Percentiles rank a stretch among this genome's conserved stretches.
phyloP scores from a whole-genome alignment of 176 grass and related monocot genomes.

The Zizania latifolia region DNA sequence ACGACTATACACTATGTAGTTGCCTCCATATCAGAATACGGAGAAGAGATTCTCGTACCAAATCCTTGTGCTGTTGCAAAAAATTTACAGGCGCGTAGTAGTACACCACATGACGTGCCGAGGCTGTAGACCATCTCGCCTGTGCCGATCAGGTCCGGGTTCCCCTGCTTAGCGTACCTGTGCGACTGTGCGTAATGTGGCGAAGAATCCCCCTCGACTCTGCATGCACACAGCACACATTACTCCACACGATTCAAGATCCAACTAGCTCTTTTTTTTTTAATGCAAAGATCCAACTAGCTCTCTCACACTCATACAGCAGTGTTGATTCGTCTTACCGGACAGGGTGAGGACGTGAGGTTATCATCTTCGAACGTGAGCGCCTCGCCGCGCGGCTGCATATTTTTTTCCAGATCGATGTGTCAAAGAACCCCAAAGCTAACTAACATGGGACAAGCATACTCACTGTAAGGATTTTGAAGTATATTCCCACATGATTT shows the following conservation, averaged over 20 bases:
- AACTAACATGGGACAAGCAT: background rate
- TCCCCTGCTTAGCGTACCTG: constrained; percentile 61
- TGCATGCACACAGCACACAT: constrained; percentile 10
- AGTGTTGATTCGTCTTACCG: constrained; percentile 42
- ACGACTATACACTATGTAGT: too few species aligned
- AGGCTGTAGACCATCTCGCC: too few species aligned
- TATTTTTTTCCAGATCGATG: too few species aligned
- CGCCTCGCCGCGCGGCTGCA: constrained; percentile 68
- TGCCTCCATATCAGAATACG: too few species aligned
- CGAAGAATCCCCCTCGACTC: constrained; percentile 80
- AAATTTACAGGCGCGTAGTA: too few species aligned
- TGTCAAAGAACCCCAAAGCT: background rate
- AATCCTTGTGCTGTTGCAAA: background rate
- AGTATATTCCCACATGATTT: too few species aligned
- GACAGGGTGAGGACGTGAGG: constrained; percentile 58
- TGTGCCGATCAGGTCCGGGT: constrained; percentile 61
- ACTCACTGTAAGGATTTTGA: too few species aligned
- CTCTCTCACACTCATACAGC: background rate
- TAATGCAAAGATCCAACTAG: too few species aligned
- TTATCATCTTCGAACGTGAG: constrained; percentile 91
- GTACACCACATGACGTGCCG: too few species aligned
- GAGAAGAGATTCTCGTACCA: too few species aligned
- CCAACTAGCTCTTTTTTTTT: background rate
- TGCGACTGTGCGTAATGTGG: constrained; percentile 67
- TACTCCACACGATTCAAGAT: background rate